Evolutionary conservation across 2,329 filamentous ascomycete species (phyloP), one percentile per base, ranked within the genome.

Genomic region (Torrubiella hemipterigena): DNA sequence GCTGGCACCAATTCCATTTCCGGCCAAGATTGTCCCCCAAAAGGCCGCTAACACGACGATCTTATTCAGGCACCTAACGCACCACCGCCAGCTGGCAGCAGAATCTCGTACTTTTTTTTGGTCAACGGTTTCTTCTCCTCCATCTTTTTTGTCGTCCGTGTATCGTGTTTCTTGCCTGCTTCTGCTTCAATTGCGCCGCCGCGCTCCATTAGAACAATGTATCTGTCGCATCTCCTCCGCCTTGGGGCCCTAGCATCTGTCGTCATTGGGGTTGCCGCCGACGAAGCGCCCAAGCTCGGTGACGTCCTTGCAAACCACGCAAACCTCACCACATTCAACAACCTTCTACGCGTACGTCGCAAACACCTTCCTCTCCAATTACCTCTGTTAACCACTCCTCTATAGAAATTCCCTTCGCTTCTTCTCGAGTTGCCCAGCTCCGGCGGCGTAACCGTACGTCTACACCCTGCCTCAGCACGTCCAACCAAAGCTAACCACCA

Each of bases 361-460:
- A 18, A n/a, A n/a, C n/a, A n/a, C n/a, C n/a, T n/a, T n/a, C n/a
- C n/a, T n/a, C n/a, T n/a, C n/a, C n/a, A n/a, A n/a, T n/a, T n/a
- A n/a, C n/a, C n/a, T n/a, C n/a, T n/a, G n/a, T n/a, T n/a, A n/a
- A n/a, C n/a, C n/a, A n/a, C n/a, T n/a, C n/a, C n/a, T n/a, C n/a
- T n/a, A n/a, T 20, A 65, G 61, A 58, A 62, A 55, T 63, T 62
- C 32, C 61, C 63, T 3, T 51, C 63, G 13, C 49, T 65, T 20
- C 40, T 67, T 3, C 45, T 64, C 5, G 52, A 64, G 33, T 40
- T 67, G 8, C 61, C 61, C 6, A 61, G 46, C 35, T 52, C 54
- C 20, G 40, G 51, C 13, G 63, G 63, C 29, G 53, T 65, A 20
- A 67, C 63, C 3, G 60, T 63, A 44, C 38, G 58, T 48, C 7